Evolutionary conservation across 495 filamentous ascomycete species (phyloP), one percentile per base, ranked within the genome.

Genomic region (Penicillium goetzii): DNA sequence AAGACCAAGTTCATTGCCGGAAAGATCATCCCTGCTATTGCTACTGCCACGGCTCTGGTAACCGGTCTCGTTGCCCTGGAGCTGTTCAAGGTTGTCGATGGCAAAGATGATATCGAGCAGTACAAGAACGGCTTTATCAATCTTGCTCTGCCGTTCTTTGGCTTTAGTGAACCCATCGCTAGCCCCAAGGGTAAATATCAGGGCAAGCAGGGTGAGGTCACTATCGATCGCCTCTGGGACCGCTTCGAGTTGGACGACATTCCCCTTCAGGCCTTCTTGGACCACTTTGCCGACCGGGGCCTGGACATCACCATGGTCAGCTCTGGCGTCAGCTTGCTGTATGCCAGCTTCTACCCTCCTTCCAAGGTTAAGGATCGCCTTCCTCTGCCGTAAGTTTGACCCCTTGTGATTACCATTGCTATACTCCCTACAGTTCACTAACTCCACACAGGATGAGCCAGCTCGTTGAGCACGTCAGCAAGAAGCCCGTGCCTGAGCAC

Each of bases 71-170:
- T 98, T 49, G 83, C 93, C 54, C 80, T 98, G 40, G 96, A 99
- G 81, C 81, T 98, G 32, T 97, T 90, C 87, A 99, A 99, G 86
- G 85, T 99, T 66, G 82, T 98, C 43, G 96, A 97, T 74, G 95
- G 93, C 68, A 97, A 99, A 81, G 84, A 80, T 17, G 91, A 98
- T 65, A 90, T 97, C 67, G 94, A 97, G 76, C 91, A 97, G 69
- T 99, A 94, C 85, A 98, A 98, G 85, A 99, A 99, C 76, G 96
- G 96, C 26, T 99, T 99, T 74, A 80, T 98, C 74, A 99, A 99
- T 80, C 82, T 99, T 60, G 96, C 96, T 7, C 84, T 99, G 52
- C 95, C 95, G 9, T 97, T 98, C 84, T 93, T 98, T 63, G 94
- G 93, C 21, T 99, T 98, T 85, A 96, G 92, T 75, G 95, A 99